Evolutionary conservation across 345 rosid species (phyloP).

Genomic region (Pistacia integerrima): DNA sequence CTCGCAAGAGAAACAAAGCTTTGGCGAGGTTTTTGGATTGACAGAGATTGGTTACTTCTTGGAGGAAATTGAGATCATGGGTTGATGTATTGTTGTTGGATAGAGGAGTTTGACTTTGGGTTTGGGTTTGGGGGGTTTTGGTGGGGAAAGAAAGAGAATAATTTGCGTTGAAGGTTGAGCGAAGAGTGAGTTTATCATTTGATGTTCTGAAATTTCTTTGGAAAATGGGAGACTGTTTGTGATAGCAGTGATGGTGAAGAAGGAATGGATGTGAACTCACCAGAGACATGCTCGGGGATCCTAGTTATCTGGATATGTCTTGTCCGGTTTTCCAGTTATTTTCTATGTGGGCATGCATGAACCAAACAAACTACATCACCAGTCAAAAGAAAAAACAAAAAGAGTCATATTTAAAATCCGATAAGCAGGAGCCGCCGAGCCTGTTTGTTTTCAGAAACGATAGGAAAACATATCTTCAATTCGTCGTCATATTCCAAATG

Average conservation of each 20-base stretch:
- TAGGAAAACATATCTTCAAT: no score
- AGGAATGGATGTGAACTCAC: background rate
- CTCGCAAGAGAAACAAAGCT: slow-evolving; percentile 36
- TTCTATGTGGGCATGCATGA: no score
- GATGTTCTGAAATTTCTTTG: background rate
- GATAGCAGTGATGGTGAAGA: background rate
- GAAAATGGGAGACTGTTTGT: slow-evolving; percentile 2
- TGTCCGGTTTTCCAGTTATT: background rate
- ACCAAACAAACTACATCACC: no score
- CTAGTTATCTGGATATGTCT: no score
- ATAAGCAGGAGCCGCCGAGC: no score
- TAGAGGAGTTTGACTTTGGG: slow-evolving; percentile 8
- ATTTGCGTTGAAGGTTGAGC: background rate
- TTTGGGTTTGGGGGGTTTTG: background rate
- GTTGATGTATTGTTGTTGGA: slow-evolving; percentile 5
- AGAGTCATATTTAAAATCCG: no score
- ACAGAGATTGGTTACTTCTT: slow-evolving; percentile 41
- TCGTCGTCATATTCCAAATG: no score
- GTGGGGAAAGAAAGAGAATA: slow-evolving; percentile 10
- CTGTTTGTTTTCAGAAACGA: no score
- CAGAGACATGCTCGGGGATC: background rate
- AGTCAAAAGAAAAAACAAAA: no score
- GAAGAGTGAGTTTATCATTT: background rate
- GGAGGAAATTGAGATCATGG: slow-evolving; percentile 26
- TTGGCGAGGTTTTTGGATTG: slow-evolving; percentile 41